These are phyloP conservation scores for Ogataea parapolymorpha DNA, from an alignment of 805 yeast species.

Conservation along the genomic window DNA sequence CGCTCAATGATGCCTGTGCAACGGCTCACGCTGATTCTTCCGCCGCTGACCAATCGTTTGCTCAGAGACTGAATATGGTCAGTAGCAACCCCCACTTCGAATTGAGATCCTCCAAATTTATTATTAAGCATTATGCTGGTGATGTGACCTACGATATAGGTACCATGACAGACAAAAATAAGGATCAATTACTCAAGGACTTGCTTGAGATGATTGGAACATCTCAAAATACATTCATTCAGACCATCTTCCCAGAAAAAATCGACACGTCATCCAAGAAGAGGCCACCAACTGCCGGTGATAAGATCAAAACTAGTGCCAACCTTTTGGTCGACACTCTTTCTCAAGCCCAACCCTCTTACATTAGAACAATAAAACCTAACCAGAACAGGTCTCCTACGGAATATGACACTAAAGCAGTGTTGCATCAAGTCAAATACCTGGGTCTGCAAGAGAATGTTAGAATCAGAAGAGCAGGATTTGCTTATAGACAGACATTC, in stretches of 20 bases:
- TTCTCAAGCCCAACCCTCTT: conserved; percentile 89
- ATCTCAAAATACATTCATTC: conserved; percentile 63
- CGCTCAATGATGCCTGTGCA: conserved; percentile 93
- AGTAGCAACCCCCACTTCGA: conserved; percentile 84
- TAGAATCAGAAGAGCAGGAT: conserved; percentile 96
- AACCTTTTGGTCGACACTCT: conserved; percentile 85
- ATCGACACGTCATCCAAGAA: conserved; percentile 64
- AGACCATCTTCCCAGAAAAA: conserved; percentile 57
- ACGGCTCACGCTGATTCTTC: conserved; percentile 97
- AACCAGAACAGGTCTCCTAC: conserved; percentile 88
- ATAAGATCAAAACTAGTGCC: conserved; percentile 89
- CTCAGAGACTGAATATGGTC: conserved; percentile 85
- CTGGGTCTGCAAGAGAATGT: conserved; percentile 96
- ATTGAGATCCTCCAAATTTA: conserved; percentile 78
- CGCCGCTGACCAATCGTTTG: conserved; percentile 96
- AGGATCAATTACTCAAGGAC: conserved; percentile 89
- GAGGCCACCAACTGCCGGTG: conserved; percentile 95
- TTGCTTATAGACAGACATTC: conserved; percentile 95
- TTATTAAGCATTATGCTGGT: conserved; percentile 96
- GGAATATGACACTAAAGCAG: conserved; percentile 86
- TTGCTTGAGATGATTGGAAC: conserved; percentile 74
- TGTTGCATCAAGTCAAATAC: conserved; percentile 92
- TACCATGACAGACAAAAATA: conserved; percentile 94
- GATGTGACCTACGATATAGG: conserved; percentile 90
- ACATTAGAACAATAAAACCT: conserved; percentile 96